Conservation (phyloP, 2,329 filamentous ascomycete genomes). For the Xylariomycetidae sp. region DNA sequence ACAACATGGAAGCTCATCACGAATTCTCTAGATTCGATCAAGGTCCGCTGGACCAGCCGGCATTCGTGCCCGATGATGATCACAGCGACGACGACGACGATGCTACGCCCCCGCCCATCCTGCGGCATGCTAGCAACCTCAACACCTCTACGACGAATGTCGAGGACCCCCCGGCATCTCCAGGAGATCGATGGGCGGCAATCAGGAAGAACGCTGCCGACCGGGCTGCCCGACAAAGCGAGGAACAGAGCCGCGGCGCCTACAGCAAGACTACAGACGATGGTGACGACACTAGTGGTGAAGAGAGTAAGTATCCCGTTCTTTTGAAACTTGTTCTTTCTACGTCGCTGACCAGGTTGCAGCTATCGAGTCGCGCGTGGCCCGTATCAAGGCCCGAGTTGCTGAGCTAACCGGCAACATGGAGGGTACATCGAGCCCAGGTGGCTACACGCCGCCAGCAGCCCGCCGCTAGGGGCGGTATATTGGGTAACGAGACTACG, state of each 20-base stretch:
- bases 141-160: slow-evolving; percentile 9
- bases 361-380: slow-evolving; percentile 95
- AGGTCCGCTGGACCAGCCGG: slow-evolving; percentile 86
- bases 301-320: slow-evolving; percentile 47
- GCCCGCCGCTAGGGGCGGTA: slow-evolving; percentile 30
- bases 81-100: slow-evolving; percentile 45
- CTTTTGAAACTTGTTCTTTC: background rate
- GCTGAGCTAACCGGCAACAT: slow-evolving; percentile 88
- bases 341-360: slow-evolving; percentile 19
- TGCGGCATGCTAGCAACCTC: slow-evolving; percentile 37
- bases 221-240: slow-evolving; percentile 62
- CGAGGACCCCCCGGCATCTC: slow-evolving; percentile 15
- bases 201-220: slow-evolving; percentile 93
- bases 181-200: slow-evolving; percentile 81
- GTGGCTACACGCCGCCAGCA: slow-evolving; percentile 28
- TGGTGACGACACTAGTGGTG: slow-evolving; percentile 87
- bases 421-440: slow-evolving; percentile 46
- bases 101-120: slow-evolving; percentile 47
- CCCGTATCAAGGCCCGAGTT: slow-evolving; percentile 94
- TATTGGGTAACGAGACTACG: slow-evolving; percentile 18
- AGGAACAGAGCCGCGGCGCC: slow-evolving; percentile 57
- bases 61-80: slow-evolving; percentile 64
- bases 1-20: slow-evolving; percentile 53
- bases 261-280: slow-evolving; percentile 55
- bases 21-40: slow-evolving; percentile 75